phyloP scores from a whole-genome alignment of 495 filamentous ascomycete genomes.

The Astrocystis sublimbata region DNA sequence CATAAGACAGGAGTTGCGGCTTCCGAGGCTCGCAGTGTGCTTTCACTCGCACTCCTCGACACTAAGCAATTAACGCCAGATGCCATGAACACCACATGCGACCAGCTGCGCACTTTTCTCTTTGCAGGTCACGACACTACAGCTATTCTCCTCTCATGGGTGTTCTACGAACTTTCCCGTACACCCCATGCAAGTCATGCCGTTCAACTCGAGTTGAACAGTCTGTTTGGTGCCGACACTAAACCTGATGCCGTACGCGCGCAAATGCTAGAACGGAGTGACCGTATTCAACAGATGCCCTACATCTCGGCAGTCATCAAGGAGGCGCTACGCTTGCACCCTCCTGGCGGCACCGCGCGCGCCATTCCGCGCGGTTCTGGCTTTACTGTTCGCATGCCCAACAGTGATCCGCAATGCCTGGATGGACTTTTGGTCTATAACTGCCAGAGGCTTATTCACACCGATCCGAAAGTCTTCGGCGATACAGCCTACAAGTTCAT shows the following conservation, averaged over 20 bases:
- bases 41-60: conserved; percentile 34
- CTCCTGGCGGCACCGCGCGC: too few species aligned
- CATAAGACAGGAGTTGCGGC: background rate
- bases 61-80: conserved; percentile 21
- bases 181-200: conserved; percentile 40
- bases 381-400: background rate
- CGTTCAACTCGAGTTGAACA: conserved; percentile 49
- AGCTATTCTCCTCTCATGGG: conserved; percentile 38
- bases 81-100: conserved; percentile 26
- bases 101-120: conserved; percentile 47
- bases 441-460: conserved; percentile 46
- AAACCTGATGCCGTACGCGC: conserved; percentile 31
- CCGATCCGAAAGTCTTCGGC: conserved; percentile 58
- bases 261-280: conserved; percentile 34
- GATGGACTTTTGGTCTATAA: background rate
- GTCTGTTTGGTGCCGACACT: conserved; percentile 34
- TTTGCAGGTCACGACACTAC: conserved; percentile 56
- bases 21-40: conserved; percentile 32
- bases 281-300: conserved; percentile 43
- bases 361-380: background rate
- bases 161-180: conserved; percentile 47
- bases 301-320: too few species aligned
- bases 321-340: too few species aligned
- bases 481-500: conserved; percentile 58
- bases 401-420: background rate